Percentiles rank a stretch among this genome's conserved stretches.
Evolutionary conservation across 305 asterid genomes (phyloP).

Genomic region (Plantago coronopus): DNA sequence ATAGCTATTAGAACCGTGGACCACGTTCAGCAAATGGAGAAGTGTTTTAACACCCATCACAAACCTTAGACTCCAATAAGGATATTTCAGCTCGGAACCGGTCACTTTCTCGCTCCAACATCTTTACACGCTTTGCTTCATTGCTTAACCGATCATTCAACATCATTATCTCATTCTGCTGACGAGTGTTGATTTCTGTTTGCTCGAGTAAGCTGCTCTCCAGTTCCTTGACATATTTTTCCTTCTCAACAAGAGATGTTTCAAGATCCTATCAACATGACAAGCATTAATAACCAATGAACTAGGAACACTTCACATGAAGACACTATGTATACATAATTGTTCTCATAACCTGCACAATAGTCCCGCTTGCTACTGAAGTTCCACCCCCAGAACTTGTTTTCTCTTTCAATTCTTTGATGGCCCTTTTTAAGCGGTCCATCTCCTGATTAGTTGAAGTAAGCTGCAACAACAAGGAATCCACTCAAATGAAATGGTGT

Average conservation of each 20-base stretch:
- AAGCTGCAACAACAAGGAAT: slow-evolving; percentile 45
- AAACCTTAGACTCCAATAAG: slow-evolving; percentile 93
- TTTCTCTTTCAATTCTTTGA: slow-evolving; percentile 50
- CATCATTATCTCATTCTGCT: slow-evolving; percentile 68
- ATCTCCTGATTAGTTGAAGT: slow-evolving; percentile 63
- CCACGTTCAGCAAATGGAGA: slow-evolving; percentile 14
- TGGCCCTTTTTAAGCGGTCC: slow-evolving; percentile 46
- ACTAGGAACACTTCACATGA: slow-evolving; percentile 21
- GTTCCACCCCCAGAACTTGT: slow-evolving; percentile 48
- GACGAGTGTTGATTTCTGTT: slow-evolving; percentile 50
- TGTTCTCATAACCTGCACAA: slow-evolving; percentile 45
- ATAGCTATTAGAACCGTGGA: slow-evolving; percentile 15
- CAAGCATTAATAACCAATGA: slow-evolving; percentile 25
- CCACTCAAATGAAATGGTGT: slow-evolving; percentile 27
- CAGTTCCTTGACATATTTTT: slow-evolving; percentile 61
- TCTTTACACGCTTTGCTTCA: slow-evolving; percentile 78
- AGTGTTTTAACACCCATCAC: slow-evolving; percentile 22
- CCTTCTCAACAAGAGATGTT: slow-evolving; percentile 66
- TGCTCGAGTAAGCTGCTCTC: slow-evolving; percentile 60
- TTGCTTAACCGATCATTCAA: slow-evolving; percentile 67
- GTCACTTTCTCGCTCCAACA: slow-evolving; percentile 88
- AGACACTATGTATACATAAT: slow-evolving; percentile 11
- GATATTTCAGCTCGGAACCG: slow-evolving; percentile 84
- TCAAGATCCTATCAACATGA: slow-evolving; percentile 70
- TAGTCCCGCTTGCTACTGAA: slow-evolving; percentile 45